Evolutionary conservation across 106 monocot genomes (phyloP), one percentile per base, ranked within the genome.

Genomic region (Gastrodia elata): DNA sequence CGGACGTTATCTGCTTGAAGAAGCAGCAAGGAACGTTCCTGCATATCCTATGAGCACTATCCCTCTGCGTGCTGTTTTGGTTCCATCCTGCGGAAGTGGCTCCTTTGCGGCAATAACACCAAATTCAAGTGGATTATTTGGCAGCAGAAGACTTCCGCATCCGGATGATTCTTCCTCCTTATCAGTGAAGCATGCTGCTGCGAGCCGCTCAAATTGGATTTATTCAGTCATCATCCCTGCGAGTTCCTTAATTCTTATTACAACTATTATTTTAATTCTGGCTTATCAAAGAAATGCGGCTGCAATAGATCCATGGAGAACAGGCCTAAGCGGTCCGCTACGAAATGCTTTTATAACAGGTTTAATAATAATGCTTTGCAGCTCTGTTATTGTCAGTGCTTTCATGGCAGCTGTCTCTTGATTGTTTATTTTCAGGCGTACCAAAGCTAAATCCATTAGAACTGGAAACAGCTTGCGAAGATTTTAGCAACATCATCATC

Each of bases 381-480:
- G 35, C 37, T 67, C 38, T 64, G 34, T 64, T 67, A 3, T 38
- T 36, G 5, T 38, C 38, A 20, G 37, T 36, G 37, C 34, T 15
- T 65, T 65, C n/a, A 1, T 35, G 14, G 6, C 15, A 15, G 33
- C 27, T 10, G 42, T 41, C 28, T 68, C 48, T 40, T 10, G 37
- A 24, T 69, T 42, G 43, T 48, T 64, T 48, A 5, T 39, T 76
- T 75, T 32, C 74, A 98, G 98, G 98, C 10, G 88, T 98, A 27
- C 98, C 93, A 42, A 93, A 93, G 74, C 76, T 98, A 65, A 83
- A 90, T n/a, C 80, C 88, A 39, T n/a, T 74, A 70, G 98, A 99
- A 56, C 76, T 99, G 34, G 87, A 85, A 80, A 77, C 81, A 43
- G 98, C 98, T 68, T 99, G 98, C 56, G 98, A 99, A 82, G 98